Evolutionary conservation across 345 rosid species (phyloP).

Genomic region (sweet orange (Citrus sinensis)): DVS_A1.0 CM039166.1:18387501-18388000

Average conservation of each 20-base stretch:
- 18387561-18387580: not conserved
- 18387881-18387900: not conserved
- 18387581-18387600: not conserved
- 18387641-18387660: not conserved
- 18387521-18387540: not conserved
- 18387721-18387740: conserved; percentile 88
- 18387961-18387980: not conserved
- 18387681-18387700: not conserved
- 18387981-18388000: not conserved
- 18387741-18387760: conserved; percentile 68
- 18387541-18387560: not conserved
- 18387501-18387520: not conserved
- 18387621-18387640: not conserved
- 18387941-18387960: not conserved
- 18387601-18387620: not conserved
- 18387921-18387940: not conserved
- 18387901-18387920: not conserved
- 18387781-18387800: conserved; percentile 24
- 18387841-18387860: not conserved
- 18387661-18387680: not conserved
- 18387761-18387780: conserved; percentile 72
- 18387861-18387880: not conserved
- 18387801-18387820: not conserved
- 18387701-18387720: conserved; percentile 74
- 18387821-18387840: not conserved